A percentile compares a stretch with the other conserved stretches of the same genome.
Evolutionary conservation across 345 rosid species (phyloP).

Genomic region (Hypericum androsaemum): DNA sequence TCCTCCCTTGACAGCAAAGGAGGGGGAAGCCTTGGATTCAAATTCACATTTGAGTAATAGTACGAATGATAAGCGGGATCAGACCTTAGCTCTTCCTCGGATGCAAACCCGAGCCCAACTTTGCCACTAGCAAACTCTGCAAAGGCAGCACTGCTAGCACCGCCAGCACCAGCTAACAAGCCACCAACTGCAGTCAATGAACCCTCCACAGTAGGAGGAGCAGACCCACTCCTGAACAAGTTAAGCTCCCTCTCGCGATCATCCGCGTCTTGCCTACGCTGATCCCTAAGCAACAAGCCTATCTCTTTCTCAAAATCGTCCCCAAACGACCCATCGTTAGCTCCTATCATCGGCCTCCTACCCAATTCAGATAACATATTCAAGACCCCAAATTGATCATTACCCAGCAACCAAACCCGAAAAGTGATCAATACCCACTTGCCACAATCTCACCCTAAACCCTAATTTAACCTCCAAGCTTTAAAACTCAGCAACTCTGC

Average conservation of each 20-base stretch:
- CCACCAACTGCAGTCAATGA: slow-evolving; percentile 56
- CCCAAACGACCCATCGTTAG: slow-evolving; percentile 54
- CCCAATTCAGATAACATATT: slow-evolving; percentile 54
- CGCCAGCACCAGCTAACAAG: slow-evolving; percentile 30
- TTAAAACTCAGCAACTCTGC: slow-evolving; percentile 17
- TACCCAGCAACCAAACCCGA: slow-evolving; percentile 15
- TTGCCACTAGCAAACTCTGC: slow-evolving; percentile 35
- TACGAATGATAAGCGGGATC: slow-evolving; percentile 64
- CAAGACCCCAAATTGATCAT: slow-evolving; percentile 24
- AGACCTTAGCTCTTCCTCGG: slow-evolving; percentile 71
- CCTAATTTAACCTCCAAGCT: slow-evolving; percentile 17
- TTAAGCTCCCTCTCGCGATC: slow-evolving; percentile 55
- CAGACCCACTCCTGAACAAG: slow-evolving; percentile 67
- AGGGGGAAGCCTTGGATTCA: slow-evolving; percentile 90
- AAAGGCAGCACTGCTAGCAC: slow-evolving; percentile 18
- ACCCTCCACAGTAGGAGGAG: slow-evolving; percentile 72
- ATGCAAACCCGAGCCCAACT: slow-evolving; percentile 33
- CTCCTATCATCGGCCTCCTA: slow-evolving; percentile 56
- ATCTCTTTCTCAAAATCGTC: slow-evolving; percentile 73
- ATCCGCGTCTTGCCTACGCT: slow-evolving; percentile 44
- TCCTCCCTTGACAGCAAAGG: slow-evolving; percentile 83
- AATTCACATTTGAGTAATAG: slow-evolving; percentile 64
- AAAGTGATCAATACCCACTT: slow-evolving; percentile 17
- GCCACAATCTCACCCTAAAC: slow-evolving; percentile 17
- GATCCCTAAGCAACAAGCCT: slow-evolving; percentile 42